Evolutionary conservation across 2,329 filamentous ascomycete genomes (phyloP).

Genomic region (Aspergillus candidus): DNA sequence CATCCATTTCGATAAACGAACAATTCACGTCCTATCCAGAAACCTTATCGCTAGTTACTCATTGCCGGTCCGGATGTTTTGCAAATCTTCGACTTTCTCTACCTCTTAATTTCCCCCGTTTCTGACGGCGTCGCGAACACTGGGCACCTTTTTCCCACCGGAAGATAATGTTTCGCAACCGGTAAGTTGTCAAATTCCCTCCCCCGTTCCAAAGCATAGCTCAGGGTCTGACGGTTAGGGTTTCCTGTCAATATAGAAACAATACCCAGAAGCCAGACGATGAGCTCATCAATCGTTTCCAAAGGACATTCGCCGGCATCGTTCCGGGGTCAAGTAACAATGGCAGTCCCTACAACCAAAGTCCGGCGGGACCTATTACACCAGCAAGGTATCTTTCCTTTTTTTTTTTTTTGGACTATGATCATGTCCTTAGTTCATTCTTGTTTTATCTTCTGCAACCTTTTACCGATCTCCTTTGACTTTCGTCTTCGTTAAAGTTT

Average conservation of each 20-base stretch:
- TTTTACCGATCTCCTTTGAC: no score
- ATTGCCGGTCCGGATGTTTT: slow-evolving; percentile 9
- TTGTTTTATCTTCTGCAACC: not conserved
- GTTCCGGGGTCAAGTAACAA: slow-evolving; percentile 40
- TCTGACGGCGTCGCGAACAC: not conserved
- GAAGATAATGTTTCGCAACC: slow-evolving; percentile 43
- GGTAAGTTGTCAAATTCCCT: slow-evolving; percentile 32
- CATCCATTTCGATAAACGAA: not conserved
- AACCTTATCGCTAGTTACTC: not conserved
- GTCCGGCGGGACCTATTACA: slow-evolving; percentile 17
- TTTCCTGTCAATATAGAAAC: slow-evolving; percentile 46
- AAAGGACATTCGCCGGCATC: slow-evolving; percentile 73
- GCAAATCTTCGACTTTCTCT: slow-evolving; percentile 1
- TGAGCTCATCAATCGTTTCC: slow-evolving; percentile 77
- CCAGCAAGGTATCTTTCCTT: slow-evolving; percentile 18
- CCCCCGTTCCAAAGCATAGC: not conserved
- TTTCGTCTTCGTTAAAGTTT: no score
- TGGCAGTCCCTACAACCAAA: slow-evolving; percentile 17
- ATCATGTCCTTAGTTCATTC: not conserved
- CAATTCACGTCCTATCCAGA: not conserved
- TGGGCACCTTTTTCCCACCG: not conserved
- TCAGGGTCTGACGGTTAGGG: slow-evolving; percentile 7
- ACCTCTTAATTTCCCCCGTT: not conserved
- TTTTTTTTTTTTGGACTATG: not conserved
- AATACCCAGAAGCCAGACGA: slow-evolving; percentile 81